A percentile compares a stretch with the other conserved stretches of the same genome.
phyloP scores from a whole-genome alignment of 129 eudicot genomes.

The Sambucus nigra region DNA sequence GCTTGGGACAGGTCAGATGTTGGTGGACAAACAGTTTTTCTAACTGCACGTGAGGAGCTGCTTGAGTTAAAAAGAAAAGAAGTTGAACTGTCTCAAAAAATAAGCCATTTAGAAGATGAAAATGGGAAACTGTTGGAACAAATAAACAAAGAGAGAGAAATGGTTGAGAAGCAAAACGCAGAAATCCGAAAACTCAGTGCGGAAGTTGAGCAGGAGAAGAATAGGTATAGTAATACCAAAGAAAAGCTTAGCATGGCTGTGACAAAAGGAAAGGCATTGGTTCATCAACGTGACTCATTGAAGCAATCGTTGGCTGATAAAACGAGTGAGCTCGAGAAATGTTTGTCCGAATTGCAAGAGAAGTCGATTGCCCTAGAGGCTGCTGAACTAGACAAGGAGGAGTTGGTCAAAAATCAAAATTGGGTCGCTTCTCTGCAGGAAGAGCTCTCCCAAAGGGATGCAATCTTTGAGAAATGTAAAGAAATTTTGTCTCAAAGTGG shows the following conservation, averaged over 20 bases:
- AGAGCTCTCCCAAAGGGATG: constrained; percentile 50
- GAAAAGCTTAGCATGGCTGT: constrained; percentile 97
- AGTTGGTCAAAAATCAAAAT: constrained; percentile 33
- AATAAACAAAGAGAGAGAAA: constrained; percentile 40
- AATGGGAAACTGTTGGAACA: constrained; percentile 47
- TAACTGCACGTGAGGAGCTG: constrained; percentile 41
- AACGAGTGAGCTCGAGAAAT: constrained; percentile 63
- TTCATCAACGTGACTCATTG: constrained; percentile 90
- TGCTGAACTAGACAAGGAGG: constrained; percentile 49
- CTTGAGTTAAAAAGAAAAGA: constrained; percentile 54
- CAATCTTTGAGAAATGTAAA: constrained; percentile 46
- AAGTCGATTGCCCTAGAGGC: constrained; percentile 62
- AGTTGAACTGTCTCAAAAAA: constrained; percentile 33
- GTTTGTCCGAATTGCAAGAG: constrained; percentile 48
- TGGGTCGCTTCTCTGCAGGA: constrained; percentile 55
- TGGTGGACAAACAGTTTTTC: constrained; percentile 27
- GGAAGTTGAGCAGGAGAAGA: constrained; percentile 85
- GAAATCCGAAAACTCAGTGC: constrained; percentile 47
- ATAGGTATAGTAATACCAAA: constrained; percentile 57
- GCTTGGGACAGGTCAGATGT: constrained; percentile 41
- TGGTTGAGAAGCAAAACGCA: constrained; percentile 37
- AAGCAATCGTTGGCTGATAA: constrained; percentile 70
- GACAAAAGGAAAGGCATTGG: constrained; percentile 88
- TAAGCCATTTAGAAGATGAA: constrained; percentile 48
- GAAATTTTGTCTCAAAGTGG: constrained; percentile 40